Percentiles rank a stretch among this genome's conserved stretches.
Evolutionary conservation across 768 basidiomycete genomes (phyloP).

Genomic region (Tremella fuciformis): DNA sequence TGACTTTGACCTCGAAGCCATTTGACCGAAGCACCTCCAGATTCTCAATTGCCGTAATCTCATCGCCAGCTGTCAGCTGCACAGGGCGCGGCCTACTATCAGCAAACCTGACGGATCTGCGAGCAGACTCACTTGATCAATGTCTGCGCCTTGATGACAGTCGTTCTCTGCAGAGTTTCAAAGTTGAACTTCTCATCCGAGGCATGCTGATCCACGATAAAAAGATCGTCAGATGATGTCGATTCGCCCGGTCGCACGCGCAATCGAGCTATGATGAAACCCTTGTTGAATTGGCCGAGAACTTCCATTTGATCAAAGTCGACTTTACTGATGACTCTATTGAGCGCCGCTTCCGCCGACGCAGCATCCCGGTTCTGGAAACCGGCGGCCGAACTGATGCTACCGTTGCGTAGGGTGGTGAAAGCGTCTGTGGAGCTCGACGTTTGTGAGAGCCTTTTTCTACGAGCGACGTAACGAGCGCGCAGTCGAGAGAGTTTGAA

Average conservation of each 20-base stretch:
- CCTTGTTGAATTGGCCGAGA: constrained; percentile 91
- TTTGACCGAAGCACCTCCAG: constrained; percentile 76
- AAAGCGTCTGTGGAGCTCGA: constrained; percentile 24
- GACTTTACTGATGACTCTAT: constrained; percentile 77
- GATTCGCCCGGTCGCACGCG: constrained; percentile 47
- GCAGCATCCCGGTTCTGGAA: constrained; percentile 55
- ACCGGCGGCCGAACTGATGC: constrained; percentile 40
- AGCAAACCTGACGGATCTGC: not conserved
- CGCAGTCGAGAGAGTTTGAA: constrained; percentile 53
- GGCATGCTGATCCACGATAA: constrained; percentile 96
- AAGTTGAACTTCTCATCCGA: constrained; percentile 99
- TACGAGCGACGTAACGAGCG: constrained; percentile 16
- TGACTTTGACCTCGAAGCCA: constrained; percentile 77
- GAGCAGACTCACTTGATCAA: constrained; percentile 68
- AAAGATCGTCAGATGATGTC: constrained; percentile 71
- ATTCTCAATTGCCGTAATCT: constrained; percentile 81
- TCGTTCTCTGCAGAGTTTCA: constrained; percentile 86
- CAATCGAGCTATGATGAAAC: constrained; percentile 83
- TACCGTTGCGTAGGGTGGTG: constrained; percentile 26
- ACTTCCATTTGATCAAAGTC: constrained; percentile 83
- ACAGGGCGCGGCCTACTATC: constrained; percentile 66
- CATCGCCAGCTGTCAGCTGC: constrained; percentile 84
- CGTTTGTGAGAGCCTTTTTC: constrained; percentile 5
- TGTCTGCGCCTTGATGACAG: constrained; percentile 78
- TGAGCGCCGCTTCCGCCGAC: constrained; percentile 64